Percentiles rank a stretch among this genome's conserved stretches.
Evolutionary conservation across 148 eudicot genomes (phyloP).

Genomic region (Chenopodium formosanum): DNA sequence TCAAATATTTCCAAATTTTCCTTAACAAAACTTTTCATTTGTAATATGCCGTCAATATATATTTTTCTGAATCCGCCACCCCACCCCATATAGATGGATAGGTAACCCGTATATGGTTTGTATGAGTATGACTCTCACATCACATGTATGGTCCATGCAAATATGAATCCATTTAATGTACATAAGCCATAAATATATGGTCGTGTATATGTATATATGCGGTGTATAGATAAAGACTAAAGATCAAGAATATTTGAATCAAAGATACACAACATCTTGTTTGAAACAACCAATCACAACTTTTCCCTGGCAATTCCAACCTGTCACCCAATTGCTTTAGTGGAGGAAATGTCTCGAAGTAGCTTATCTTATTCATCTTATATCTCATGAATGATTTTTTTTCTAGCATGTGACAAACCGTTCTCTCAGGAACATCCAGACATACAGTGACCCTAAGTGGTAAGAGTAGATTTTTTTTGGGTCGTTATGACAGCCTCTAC

Average conservation of each 20-base stretch:
- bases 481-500: no score
- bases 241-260: conserved; percentile 17
- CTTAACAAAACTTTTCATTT: no score
- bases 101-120: not conserved
- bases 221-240: conserved; percentile 19
- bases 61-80: not conserved
- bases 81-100: no score
- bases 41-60: not conserved
- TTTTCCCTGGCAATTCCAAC: conserved; percentile 28
- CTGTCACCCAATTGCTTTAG: conserved; percentile 45
- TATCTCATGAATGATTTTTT: not conserved
- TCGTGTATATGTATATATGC: not conserved
- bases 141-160: conserved; percentile 7
- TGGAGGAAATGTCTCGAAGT: conserved; percentile 49
- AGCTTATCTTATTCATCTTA: conserved; percentile 21
- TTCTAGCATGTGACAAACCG: conserved; percentile 34
- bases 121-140: not conserved
- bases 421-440: not conserved
- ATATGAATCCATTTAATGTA: not conserved
- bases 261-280: conserved; percentile 8
- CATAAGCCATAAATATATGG: not conserved
- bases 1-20: no score
- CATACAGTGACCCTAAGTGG: not conserved
- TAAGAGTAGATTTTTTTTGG: not conserved
- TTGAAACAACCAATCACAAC: conserved; percentile 30